Conservation (phyloP, 441 rosid genomes). For the Brassica balearica region DNA sequence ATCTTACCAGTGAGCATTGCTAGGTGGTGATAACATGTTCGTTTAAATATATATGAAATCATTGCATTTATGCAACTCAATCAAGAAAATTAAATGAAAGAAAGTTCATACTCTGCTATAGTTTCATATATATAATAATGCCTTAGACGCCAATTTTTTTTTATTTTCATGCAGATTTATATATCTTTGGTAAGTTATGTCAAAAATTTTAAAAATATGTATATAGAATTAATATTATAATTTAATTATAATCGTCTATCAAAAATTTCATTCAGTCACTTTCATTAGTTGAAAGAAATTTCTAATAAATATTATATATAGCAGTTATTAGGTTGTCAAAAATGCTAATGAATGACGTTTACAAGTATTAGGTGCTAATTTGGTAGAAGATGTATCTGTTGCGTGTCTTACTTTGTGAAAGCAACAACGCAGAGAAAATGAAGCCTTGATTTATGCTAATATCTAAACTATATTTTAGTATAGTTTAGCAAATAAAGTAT, state of each 20-base stretch:
- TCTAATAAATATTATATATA: neutral
- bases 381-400: slow-evolving; percentile 37
- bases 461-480: neutral
- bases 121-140: neutral
- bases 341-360: slow-evolving; percentile 35
- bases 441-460: slow-evolving; percentile 24
- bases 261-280: neutral
- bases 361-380: slow-evolving; percentile 41
- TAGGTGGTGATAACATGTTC: slow-evolving; percentile 9
- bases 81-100: neutral
- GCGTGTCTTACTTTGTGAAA: slow-evolving; percentile 37
- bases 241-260: neutral
- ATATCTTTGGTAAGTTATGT: neutral
- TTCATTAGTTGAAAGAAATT: neutral
- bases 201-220: neutral
- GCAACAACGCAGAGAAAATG: slow-evolving; percentile 36
- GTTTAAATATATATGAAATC: slow-evolving; percentile 5
- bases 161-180: neutral
- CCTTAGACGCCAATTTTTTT: neutral
- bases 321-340: slow-evolving; percentile 1
- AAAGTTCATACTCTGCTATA: neutral
- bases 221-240: neutral
- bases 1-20: neutral
- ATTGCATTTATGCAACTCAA: slow-evolving; percentile 28
- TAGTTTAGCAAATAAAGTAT: slow-evolving; percentile 12